Base-by-base conservation (phyloP, 371 early-diverging fungal genomes). In the Mucor piriformis region DNA sequence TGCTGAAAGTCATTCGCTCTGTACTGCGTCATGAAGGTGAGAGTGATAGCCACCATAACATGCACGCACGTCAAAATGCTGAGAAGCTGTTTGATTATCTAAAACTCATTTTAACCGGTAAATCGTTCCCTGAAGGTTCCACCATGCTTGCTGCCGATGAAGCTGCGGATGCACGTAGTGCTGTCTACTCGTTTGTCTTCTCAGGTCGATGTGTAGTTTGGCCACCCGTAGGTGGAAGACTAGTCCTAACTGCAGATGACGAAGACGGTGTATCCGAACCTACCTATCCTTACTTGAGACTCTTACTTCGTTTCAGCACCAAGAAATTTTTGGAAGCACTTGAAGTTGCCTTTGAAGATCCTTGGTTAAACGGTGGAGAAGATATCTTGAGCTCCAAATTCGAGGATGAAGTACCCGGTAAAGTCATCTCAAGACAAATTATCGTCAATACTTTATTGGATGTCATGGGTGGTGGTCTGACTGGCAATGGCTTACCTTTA, bases 151-250 rank as follows among this genome's bases (percentile, higher is more conserved):
- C 72, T 7, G 61, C 72, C 1, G 63, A 74, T 2, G 86, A 85
- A 52, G 86, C 90, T 5, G 74, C 83, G 34, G 79, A 82, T 8
- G 92, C 90, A 11, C 83, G 87, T 54, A 82, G 83, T n/a, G 86
- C 90, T 6, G 78, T 92, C 0, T 93, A 88, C 61, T 88, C 88
- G 2, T 90, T 93, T 66, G 81, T 93, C 1, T 88, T 91, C 54
- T 91, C 91, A 0, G 87, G 88, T 4, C 73, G 83, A 15, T 85
- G 88, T 66, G 84, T 86, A 7, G 80, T 81, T 20, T 90, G 90
- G 92, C 92, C 91, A 0, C 85, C 84, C 6, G 71, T 76, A 0
- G 83, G 84, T 20, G 84, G 86, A 6, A 76, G 79, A 20, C 64
- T 84, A 29, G 73, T 85, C 18, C 43, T 86, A 48, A 88, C 85